Base-by-base conservation (phyloP, 441 rosid genomes). In the Adansonia gregorii region DNA sequence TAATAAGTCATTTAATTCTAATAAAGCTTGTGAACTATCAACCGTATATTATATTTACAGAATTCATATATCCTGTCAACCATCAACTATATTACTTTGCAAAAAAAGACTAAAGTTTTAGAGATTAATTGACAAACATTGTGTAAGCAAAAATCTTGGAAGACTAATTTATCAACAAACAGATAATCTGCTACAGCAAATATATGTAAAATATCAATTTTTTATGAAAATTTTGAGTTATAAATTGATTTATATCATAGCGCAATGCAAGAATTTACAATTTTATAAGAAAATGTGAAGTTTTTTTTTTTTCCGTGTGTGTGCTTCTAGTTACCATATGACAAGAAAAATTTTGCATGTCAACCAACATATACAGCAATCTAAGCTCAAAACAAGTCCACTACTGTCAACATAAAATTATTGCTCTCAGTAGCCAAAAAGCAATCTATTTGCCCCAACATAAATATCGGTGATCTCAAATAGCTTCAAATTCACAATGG, bases 361-460 rank as follows among this genome's bases (percentile, higher is more conserved):
- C 49, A 19, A 69, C 72, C 54, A 67, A 67, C 58, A 12, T 49
- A 69, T 43, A 52, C 27, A 71, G 61, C 61, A 69, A 69, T 24
- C 39, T 8, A 17, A 70, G 56, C 74, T 27, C 76, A 43, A 58
- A 41, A 41, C 67, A 39, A 58, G 56, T 43, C 17, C 43, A 59
- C 31, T 14, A 59, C 15, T 73, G 41, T 58, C 27, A 20, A 12
- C 76, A 73, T 19, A 58, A 45, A 43, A 4, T 8, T 73, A 58
- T 73, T 58, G 31, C 41, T 7, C 39, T 22, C 14, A 60, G 35
- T 11, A 60, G 39, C 65, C 7, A 24, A 5, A 60, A 58, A 58
- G 63, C 31, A 11, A 60, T 49, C 55, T 24, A 49, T 43, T 15
- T 24, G 43, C 60, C 14, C 60, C 12, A 27, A 55, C 45, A 70